Percentiles rank a stretch among this genome's conserved stretches.
Evolutionary conservation across 2,329 filamentous ascomycete genomes (phyloP).

Genomic region (Coniochaeta sp.): DNA sequence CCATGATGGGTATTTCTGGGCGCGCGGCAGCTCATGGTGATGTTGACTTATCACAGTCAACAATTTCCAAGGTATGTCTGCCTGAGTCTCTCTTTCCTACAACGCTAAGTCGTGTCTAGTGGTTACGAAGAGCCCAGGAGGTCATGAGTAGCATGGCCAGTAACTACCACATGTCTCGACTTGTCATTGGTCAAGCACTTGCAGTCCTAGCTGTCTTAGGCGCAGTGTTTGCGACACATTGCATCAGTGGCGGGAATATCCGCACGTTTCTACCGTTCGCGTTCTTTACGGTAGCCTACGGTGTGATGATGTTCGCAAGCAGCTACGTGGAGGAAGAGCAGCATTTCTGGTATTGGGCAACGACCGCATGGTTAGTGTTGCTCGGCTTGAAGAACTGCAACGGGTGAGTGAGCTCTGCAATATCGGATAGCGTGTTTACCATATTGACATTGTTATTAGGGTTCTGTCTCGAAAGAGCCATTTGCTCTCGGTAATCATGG

Average conservation of each 20-base stretch:
- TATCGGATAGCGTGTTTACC: neutral
- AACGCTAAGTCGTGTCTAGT: constrained; percentile 30
- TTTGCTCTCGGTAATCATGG: constrained; percentile 26
- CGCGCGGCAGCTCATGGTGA: constrained; percentile 18
- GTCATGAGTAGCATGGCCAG: constrained; percentile 86
- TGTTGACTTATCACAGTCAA: constrained; percentile 25
- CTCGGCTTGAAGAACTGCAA: constrained; percentile 40
- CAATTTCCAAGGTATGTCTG: constrained; percentile 32
- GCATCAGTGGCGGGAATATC: constrained; percentile 10
- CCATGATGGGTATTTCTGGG: constrained; percentile 17
- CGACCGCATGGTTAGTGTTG: constrained; percentile 60
- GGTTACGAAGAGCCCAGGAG: constrained; percentile 66
- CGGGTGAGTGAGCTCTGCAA: constrained; percentile 21
- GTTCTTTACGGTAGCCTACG: constrained; percentile 55
- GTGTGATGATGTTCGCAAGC: constrained; percentile 92
- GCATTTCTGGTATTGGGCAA: constrained; percentile 95
- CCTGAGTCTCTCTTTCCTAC: neutral
- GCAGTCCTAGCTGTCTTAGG: constrained; percentile 28
- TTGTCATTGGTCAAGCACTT: constrained; percentile 39
- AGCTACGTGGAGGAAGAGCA: constrained; percentile 98
- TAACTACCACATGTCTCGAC: constrained; percentile 71
- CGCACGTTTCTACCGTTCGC: constrained; percentile 34
- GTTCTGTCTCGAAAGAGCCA: constrained; percentile 18
- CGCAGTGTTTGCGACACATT: constrained; percentile 23
- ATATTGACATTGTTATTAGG: constrained; percentile 7